Percentiles rank a stretch among this genome's conserved stretches.
phyloP scores from a whole-genome alignment of 75 land plant species.

The Cupressus sempervirens region DNA sequence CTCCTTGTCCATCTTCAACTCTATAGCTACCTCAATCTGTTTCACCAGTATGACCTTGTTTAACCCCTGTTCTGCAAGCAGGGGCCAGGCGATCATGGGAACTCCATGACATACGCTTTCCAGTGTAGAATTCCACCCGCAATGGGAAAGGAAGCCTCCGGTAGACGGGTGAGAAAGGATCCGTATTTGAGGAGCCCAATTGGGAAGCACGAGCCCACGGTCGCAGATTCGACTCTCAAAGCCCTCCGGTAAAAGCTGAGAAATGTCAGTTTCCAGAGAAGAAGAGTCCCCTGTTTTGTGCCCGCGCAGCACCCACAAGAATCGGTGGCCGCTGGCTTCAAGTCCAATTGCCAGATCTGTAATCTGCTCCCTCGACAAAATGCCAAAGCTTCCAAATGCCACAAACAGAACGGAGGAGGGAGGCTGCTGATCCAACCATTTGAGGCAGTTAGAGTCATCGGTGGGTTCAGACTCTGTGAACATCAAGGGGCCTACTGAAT shows the following conservation, averaged over 20 bases:
- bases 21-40: no score
- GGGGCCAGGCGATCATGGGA: slow-evolving; percentile 17
- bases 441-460: slow-evolving; percentile 15
- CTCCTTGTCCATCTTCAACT: no score
- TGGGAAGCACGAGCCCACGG: slow-evolving; percentile 39
- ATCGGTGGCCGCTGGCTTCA: slow-evolving; percentile 18
- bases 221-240: slow-evolving; percentile 44
- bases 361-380: slow-evolving; percentile 21
- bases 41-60: no score
- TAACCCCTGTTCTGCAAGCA: no score
- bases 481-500: slow-evolving; percentile 47
- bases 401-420: slow-evolving; percentile 43
- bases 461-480: neutral
- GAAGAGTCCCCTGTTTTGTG: slow-evolving; percentile 14
- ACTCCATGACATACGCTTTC: slow-evolving; percentile 56
- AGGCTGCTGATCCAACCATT: slow-evolving; percentile 61
- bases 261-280: slow-evolving; percentile 20
- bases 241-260: slow-evolving; percentile 45
- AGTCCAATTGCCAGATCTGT: slow-evolving; percentile 28
- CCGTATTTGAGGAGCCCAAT: slow-evolving; percentile 62
- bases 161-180: slow-evolving; percentile 41
- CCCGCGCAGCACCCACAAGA: slow-evolving; percentile 54
- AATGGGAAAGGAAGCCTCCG: slow-evolving; percentile 65
- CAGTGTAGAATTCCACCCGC: slow-evolving; percentile 69
- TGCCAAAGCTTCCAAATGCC: slow-evolving; percentile 43